These are phyloP conservation scores for Akanthomyces lecanii DNA, from an alignment of 2,329 filamentous ascomycete genomes.

Conservation along the genomic window DNA sequence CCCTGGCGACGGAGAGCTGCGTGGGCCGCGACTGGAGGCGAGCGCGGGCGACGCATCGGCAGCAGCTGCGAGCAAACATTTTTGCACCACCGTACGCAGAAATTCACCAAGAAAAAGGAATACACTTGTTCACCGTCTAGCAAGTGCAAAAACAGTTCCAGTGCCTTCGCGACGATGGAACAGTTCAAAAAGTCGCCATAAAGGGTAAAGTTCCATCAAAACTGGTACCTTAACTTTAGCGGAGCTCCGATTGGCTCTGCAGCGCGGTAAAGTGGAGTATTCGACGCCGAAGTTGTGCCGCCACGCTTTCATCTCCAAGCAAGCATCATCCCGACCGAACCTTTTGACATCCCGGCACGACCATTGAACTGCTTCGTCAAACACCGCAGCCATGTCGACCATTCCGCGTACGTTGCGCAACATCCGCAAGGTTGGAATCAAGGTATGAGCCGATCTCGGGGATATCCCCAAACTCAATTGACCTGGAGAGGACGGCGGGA, in stretches of 20 bases:
- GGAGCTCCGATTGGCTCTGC: slow-evolving; percentile 5
- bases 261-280: background rate
- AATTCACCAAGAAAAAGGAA: background rate
- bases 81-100: background rate
- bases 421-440: slow-evolving; percentile 80
- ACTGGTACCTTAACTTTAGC: background rate
- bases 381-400: slow-evolving; percentile 73
- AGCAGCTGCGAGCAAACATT: slow-evolving; percentile 36
- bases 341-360: slow-evolving; percentile 14
- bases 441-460: slow-evolving; percentile 49
- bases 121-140: background rate
- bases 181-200: background rate
- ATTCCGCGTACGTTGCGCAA: slow-evolving; percentile 81
- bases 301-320: slow-evolving; percentile 23
- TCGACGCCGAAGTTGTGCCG: slow-evolving; percentile 30
- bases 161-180: background rate
- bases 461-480: background rate
- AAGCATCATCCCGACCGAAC: slow-evolving; percentile 16
- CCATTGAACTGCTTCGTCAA: slow-evolving; percentile 26
- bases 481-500: background rate
- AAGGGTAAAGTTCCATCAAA: slow-evolving; percentile 9
- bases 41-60: slow-evolving; percentile 28
- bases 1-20: slow-evolving; percentile 28
- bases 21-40: slow-evolving; percentile 27
- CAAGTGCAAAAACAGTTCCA: background rate